Conservation (phyloP, 345 rosid genomes). For the Anacardium occidentale region DNA sequence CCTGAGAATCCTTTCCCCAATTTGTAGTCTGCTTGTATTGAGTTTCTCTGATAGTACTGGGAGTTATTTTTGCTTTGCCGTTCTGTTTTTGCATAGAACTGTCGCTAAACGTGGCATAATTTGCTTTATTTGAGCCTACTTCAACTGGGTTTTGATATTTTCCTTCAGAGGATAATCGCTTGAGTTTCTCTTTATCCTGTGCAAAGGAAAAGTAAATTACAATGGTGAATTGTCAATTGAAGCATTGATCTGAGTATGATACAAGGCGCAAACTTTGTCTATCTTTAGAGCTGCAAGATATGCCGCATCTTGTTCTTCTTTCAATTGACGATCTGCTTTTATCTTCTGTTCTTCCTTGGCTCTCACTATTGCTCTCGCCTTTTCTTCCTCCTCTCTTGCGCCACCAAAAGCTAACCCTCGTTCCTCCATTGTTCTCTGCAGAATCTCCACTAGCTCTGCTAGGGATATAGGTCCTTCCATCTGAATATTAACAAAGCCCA, state of each 20-base stretch:
- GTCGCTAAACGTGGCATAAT: constrained; percentile 20
- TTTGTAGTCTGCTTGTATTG: constrained; percentile 15
- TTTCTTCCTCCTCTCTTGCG: constrained; percentile 37
- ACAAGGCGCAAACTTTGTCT: constrained; percentile 38
- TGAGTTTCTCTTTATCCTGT: constrained; percentile 49
- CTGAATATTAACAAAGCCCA: constrained; percentile 24
- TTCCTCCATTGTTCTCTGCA: constrained; percentile 60
- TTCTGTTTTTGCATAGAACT: constrained; percentile 23
- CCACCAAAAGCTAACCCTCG: constrained; percentile 54
- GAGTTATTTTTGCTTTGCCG: constrained; percentile 26
- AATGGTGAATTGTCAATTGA: background rate
- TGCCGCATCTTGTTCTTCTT: constrained; percentile 64
- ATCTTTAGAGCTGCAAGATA: constrained; percentile 47
- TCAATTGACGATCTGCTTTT: constrained; percentile 44
- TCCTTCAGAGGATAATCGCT: constrained; percentile 19
- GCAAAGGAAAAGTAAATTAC: background rate
- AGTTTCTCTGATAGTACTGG: constrained; percentile 19
- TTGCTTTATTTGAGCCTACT: constrained; percentile 17
- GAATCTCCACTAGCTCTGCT: constrained; percentile 50
- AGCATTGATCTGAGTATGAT: background rate
- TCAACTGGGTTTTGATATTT: constrained; percentile 28
- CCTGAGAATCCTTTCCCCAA: constrained; percentile 35
- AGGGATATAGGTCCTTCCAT: constrained; percentile 60
- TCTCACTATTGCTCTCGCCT: constrained; percentile 33
- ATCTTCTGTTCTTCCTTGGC: constrained; percentile 40